Evolutionary conservation across 73 alveolate species (phyloP).

Genomic region (Paramecium tetraurelia): DNA sequence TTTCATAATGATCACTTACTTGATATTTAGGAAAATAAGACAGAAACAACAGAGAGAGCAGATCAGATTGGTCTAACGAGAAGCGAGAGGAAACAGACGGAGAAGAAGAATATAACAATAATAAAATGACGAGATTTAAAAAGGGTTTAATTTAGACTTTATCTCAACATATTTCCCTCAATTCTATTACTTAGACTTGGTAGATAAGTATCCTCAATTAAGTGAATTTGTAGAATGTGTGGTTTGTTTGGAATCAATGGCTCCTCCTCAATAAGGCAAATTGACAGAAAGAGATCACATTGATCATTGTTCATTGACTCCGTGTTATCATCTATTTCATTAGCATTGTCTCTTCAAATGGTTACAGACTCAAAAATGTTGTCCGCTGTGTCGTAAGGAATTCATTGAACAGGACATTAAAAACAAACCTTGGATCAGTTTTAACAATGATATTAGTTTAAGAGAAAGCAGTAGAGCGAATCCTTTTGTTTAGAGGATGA

Average conservation of each 20-base stretch:
- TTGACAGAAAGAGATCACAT: slow-evolving; percentile 19
- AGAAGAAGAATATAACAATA: slow-evolving; percentile 6
- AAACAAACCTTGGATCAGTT: slow-evolving; percentile 26
- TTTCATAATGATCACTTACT: not conserved
- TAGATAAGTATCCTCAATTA: slow-evolving; percentile 12
- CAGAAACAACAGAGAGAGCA: not conserved
- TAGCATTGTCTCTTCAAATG: slow-evolving; percentile 19
- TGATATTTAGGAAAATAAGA: not conserved
- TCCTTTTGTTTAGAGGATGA: slow-evolving; percentile 25
- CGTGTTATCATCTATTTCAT: slow-evolving; percentile 51
- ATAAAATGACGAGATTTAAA: not conserved
- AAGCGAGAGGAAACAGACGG: not conserved
- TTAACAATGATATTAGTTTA: not conserved
- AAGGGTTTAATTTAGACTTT: not conserved
- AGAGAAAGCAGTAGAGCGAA: slow-evolving; percentile 11
- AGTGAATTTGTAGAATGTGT: slow-evolving; percentile 21
- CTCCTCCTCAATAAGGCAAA: not conserved
- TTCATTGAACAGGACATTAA: not conserved
- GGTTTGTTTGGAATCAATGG: slow-evolving; percentile 23
- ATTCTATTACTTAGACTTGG: not conserved
- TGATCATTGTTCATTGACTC: slow-evolving; percentile 16
- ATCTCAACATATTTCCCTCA: not conserved
- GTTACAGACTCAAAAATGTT: not conserved
- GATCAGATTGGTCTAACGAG: not conserved
- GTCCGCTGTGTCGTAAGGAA: slow-evolving; percentile 23